A percentile compares a stretch with the other conserved stretches of the same genome.
Evolutionary conservation across 331 rosid species (phyloP).

Genomic region (Spiraea crenata): DNA sequence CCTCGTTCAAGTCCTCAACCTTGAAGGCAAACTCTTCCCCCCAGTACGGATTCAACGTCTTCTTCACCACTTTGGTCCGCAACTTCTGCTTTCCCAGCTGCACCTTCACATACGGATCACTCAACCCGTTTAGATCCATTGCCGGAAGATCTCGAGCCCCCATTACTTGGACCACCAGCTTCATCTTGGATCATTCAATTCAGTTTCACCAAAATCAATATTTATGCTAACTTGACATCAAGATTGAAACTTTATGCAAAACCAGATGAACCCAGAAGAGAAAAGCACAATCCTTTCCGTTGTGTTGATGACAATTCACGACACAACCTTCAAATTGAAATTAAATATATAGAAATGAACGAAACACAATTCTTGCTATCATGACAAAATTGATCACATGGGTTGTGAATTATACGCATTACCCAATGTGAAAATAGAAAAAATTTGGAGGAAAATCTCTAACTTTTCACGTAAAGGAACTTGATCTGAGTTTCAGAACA

Average conservation of each 20-base stretch:
- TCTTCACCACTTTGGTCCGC: constrained; percentile 75
- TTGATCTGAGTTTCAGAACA: not conserved
- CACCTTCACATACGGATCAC: constrained; percentile 72
- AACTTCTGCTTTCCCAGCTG: constrained; percentile 74
- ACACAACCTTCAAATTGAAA: not conserved
- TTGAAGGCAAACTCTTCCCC: constrained; percentile 69
- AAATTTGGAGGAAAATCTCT: not conserved
- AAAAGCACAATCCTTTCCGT: too few relatives aligned
- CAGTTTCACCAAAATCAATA: not conserved
- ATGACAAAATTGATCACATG: not conserved
- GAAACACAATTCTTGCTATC: not conserved
- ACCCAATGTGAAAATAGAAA: not conserved
- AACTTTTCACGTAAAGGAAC: constrained; percentile 16
- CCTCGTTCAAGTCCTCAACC: constrained; percentile 77
- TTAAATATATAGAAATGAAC: not conserved
- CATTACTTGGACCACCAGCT: constrained; percentile 69
- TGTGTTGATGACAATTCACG: not conserved
- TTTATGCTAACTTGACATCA: too few relatives aligned
- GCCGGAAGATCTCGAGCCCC: constrained; percentile 75
- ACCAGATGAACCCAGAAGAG: too few relatives aligned
- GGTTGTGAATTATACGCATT: not conserved
- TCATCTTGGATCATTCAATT: constrained; percentile 36
- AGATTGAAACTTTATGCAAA: too few relatives aligned
- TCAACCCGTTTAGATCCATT: constrained; percentile 54
- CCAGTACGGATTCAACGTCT: constrained; percentile 70